phyloP scores from a whole-genome alignment of 495 filamentous ascomycete species.

The Daldinia caldariorum region DNA sequence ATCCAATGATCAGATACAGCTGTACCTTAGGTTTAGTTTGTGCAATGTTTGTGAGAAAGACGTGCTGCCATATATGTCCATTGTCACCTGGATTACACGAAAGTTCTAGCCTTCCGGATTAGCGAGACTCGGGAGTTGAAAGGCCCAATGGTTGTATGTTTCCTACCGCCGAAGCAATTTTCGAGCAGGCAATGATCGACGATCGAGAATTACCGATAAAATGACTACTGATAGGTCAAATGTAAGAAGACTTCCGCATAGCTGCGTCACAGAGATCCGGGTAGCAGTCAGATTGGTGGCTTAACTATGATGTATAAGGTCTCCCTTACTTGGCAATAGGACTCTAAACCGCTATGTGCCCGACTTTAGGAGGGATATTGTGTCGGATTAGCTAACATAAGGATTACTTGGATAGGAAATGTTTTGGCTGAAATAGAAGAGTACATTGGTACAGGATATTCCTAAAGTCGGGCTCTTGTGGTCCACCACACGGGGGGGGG shows the following conservation, averaged over 20 bases:
- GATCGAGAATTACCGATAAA: not conserved
- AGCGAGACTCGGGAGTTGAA: not conserved
- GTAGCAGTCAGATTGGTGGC: not conserved
- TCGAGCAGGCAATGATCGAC: slow-evolving; percentile 11
- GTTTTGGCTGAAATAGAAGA: no score
- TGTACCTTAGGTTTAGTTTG: slow-evolving; percentile 1
- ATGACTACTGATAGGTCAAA: slow-evolving; percentile 1
- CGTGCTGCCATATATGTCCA: not conserved
- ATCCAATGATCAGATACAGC: slow-evolving; percentile 6
- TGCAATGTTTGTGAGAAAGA: not conserved
- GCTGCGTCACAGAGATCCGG: not conserved
- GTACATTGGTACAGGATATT: no score
- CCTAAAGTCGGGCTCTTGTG: no score
- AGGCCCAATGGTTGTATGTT: slow-evolving; percentile 12
- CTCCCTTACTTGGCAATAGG: no score
- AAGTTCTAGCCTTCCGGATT: not conserved
- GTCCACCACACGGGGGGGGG: no score
- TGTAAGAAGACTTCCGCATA: not conserved
- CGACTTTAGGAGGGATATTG: no score
- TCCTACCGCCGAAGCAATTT: slow-evolving; percentile 3
- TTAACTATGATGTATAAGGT: slow-evolving; percentile 3
- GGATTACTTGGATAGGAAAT: no score
- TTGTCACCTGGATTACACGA: slow-evolving; percentile 3
- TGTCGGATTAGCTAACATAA: no score
- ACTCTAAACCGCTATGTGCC: no score